Conservation (phyloP, 2,329 filamentous ascomycete genomes). For the Achaetomium macrosporum region DNA sequence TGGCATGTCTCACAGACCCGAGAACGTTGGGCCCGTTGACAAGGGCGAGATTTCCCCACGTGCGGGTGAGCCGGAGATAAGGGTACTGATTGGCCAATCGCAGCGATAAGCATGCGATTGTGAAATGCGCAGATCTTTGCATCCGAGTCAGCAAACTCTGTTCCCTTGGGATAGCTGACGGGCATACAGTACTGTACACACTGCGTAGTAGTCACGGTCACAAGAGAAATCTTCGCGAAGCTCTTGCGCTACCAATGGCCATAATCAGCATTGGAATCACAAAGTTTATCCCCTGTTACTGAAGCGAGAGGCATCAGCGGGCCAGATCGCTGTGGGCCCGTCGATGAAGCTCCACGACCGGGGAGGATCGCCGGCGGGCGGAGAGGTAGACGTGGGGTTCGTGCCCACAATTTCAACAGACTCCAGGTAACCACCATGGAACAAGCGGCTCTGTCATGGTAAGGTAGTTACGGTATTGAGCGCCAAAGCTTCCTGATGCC, state of each 20-base stretch:
- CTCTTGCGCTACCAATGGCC: not conserved
- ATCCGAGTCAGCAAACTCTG: not conserved
- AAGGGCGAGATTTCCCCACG: constrained; percentile 11
- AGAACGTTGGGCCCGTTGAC: constrained; percentile 6
- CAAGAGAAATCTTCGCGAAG: not conserved
- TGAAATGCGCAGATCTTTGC: not conserved
- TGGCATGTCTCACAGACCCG: not conserved
- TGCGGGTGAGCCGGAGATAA: constrained; percentile 7
- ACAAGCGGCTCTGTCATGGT: no score
- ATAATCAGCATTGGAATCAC: not conserved
- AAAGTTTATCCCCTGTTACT: not conserved
- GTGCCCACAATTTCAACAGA: no score
- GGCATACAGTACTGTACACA: not conserved
- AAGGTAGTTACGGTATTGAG: no score
- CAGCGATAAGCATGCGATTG: not conserved
- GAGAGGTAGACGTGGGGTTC: no score
- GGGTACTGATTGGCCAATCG: constrained; percentile 13
- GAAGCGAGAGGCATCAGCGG: not conserved
- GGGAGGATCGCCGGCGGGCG: no score
- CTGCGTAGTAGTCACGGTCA: no score
- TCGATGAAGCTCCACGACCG: not conserved
- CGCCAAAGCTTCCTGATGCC: not conserved
- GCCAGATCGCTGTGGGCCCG: not conserved
- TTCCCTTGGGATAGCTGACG: not conserved
- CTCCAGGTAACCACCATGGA: no score